Evolutionary conservation across 164 flowering plant species (phyloP).

Genomic region (Brasenia schreberi): DNA sequence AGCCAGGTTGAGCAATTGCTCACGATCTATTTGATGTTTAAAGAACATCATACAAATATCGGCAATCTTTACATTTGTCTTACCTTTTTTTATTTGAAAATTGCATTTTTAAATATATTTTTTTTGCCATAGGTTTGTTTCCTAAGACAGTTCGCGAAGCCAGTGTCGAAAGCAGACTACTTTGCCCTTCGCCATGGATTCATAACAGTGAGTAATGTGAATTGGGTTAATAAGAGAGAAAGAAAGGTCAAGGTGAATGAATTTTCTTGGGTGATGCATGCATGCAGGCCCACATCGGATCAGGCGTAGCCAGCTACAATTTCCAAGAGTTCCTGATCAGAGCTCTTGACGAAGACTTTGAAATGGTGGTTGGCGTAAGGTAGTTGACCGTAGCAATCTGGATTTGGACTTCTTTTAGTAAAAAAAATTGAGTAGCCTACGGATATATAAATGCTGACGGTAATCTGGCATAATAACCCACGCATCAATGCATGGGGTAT

Average conservation of each 20-base stretch:
- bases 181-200: slow-evolving; percentile 68
- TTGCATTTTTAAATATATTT: too few species aligned
- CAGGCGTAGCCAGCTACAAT: slow-evolving; percentile 24
- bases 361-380: slow-evolving; percentile 63
- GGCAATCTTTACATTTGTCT: background rate
- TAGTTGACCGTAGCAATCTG: slow-evolving; percentile 3
- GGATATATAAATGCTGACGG: too few species aligned
- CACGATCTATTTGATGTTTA: too few species aligned
- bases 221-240: too few species aligned
- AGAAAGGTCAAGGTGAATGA: too few species aligned
- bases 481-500: too few species aligned
- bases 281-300: slow-evolving; percentile 9
- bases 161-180: slow-evolving; percentile 48
- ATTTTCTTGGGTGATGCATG: background rate
- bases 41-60: too few species aligned
- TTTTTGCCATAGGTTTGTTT: slow-evolving; percentile 28
- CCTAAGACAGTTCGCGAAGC: slow-evolving; percentile 33
- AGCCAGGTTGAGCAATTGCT: too few species aligned
- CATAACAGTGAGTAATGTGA: slow-evolving; percentile 30
- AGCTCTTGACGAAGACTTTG: slow-evolving; percentile 48
- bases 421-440: too few species aligned
- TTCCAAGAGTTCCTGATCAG: slow-evolving; percentile 50
- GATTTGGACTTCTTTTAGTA: too few species aligned
- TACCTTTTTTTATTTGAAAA: too few species aligned
- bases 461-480: too few species aligned